Evolutionary conservation across 805 yeast species (phyloP), one percentile per base, ranked within the genome.

Genomic region (Yarrowia sp.): DNA sequence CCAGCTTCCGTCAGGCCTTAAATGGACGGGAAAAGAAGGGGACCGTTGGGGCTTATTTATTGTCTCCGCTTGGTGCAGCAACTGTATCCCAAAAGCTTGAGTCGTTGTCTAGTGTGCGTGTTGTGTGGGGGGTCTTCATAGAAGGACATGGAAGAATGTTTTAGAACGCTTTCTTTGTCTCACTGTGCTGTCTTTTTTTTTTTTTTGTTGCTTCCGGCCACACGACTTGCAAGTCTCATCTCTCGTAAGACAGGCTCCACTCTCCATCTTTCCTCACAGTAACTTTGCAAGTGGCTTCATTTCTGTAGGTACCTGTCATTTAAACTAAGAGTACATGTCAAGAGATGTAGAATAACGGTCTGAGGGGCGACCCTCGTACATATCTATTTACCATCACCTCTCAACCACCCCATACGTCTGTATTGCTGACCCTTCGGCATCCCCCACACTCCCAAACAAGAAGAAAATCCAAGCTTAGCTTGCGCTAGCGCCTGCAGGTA

Each of bases 401-500:
- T 7, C 7, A n/a, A n/a, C n/a, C n/a, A n/a, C n/a, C n/a, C n/a
- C n/a, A n/a, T n/a, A n/a, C n/a, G n/a, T n/a, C n/a, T n/a, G n/a
- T n/a, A n/a, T n/a, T n/a, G n/a, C n/a, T n/a, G n/a, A n/a, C n/a
- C n/a, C n/a, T n/a, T n/a, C 11, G 17, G 8, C 22, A 15, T 18
- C 36, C 39, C 61, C 47, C 61, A 31, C 61, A 41, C 22, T 53
- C 61, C 45, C 47, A 53, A 15, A 47, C n/a, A 8, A 17, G 31
- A 15, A 32, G 33, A 48, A 33, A 33, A 18, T 17, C 45, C 45
- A 39, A 39, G 61, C 47, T 32, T 55, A 55, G 61, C 38, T 55
- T 55, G 61, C 61, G 61, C 47, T 55, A 55, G 47, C 61, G 47
- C 61, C 61, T 55, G 61, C 61, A 55, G 61, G 47, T 55, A 39